Evolutionary conservation across 768 basidiomycete species (phyloP).

Genomic region (Exidia glandulosa): DNA sequence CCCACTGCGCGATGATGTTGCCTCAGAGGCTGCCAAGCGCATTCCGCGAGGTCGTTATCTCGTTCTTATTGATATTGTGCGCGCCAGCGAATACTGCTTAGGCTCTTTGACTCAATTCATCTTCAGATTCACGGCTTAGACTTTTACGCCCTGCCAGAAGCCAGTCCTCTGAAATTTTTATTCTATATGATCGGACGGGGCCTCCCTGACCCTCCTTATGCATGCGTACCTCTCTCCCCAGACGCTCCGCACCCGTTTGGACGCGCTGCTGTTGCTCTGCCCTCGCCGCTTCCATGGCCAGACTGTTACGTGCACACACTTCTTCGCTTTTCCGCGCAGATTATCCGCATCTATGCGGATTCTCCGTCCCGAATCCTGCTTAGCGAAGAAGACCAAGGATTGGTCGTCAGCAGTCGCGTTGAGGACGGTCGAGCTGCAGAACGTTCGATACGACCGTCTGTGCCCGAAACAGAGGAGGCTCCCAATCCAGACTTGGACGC

Average conservation of each 20-base stretch:
- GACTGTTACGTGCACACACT: not conserved
- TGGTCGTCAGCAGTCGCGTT: not conserved
- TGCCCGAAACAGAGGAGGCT: too few relatives aligned
- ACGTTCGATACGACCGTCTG: too few relatives aligned
- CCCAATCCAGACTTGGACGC: too few relatives aligned
- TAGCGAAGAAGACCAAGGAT: not conserved
- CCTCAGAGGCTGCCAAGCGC: not conserved
- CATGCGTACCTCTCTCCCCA: not conserved
- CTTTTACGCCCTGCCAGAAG: too few relatives aligned
- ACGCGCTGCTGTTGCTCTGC: not conserved
- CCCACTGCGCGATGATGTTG: not conserved
- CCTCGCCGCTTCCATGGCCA: not conserved
- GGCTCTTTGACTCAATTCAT: too few relatives aligned
- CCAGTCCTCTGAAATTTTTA: too few relatives aligned
- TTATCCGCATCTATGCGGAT: not conserved
- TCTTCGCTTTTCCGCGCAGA: not conserved
- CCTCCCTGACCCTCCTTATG: not conserved
- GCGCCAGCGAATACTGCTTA: too few relatives aligned
- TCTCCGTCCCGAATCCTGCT: not conserved
- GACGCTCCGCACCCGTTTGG: not conserved
- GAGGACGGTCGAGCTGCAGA: too few relatives aligned
- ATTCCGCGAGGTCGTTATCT: not conserved
- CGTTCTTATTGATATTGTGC: not conserved
- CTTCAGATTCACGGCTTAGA: too few relatives aligned
- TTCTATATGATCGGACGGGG: too few relatives aligned